Evolutionary conservation across 768 basidiomycete species (phyloP), one percentile per base, ranked within the genome.

Genomic region (Leccinum aurantiacum): DNA sequence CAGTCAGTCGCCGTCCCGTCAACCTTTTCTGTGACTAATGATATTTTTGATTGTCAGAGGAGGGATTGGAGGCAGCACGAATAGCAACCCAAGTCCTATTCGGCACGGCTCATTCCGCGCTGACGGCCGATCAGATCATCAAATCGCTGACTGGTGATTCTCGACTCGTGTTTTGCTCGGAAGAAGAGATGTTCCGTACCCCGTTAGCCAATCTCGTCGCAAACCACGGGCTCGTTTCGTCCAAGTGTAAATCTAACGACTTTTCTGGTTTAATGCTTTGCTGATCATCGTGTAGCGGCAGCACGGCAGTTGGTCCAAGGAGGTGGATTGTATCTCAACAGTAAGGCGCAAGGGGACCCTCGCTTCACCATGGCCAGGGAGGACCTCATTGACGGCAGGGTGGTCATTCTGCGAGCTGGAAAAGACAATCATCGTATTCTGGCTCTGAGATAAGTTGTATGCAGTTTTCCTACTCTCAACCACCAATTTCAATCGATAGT

Each of bases 291-390:
- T 37, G 27, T 63, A 92, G 91, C 84, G 59, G 87, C 85, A 49
- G 88, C 90, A 1, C 79, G 80, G 44, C 79, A 81, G 35, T 79
- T 93, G 17, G 78, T 90, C 29, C 70, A 80, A 50, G 79, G 83
- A 1, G 84, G 85, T 25, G 92, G 91, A 9, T 74, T 94, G 14
- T 90, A 90, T 69, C 65, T 91, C 38, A 95, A 96, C 71, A 85
- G 87, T 54, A 57, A 66, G 5, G 78, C 80, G 7, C 77, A 92
- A 29, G 72, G 72, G n/a, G 85, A 88, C 61, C 61, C 77, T 19
- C 75, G 78, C 33, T 75, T 76, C 53, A 80, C 70, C 31, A 66
- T 89, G 15, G 63, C 71, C 8, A 64, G 64, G 37, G 64, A 69
- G 1, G 78, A 85, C 65, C 78, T 94, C 29, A 75, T 93, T n/a